phyloP scores from a whole-genome alignment of 495 filamentous ascomycete species.

The Podospora sp. region DNA sequence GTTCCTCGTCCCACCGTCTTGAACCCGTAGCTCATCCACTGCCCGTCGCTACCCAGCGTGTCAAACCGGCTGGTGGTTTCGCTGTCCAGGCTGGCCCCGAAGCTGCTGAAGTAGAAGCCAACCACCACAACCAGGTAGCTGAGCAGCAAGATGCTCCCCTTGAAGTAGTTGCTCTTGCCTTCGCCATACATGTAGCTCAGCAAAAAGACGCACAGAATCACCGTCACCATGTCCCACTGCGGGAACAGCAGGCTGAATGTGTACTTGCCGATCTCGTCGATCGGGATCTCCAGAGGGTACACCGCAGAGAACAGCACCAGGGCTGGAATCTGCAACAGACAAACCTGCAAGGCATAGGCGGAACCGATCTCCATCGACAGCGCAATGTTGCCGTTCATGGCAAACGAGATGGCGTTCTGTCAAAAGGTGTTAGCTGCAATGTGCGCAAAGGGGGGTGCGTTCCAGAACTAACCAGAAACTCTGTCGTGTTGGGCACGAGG shows the following conservation, averaged over 20 bases:
- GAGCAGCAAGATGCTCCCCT: constrained; percentile 88
- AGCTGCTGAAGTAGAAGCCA: constrained; percentile 88
- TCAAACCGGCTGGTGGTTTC: constrained; percentile 68
- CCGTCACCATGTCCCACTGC: constrained; percentile 98
- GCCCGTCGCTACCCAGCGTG: constrained; percentile 58
- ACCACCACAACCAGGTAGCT: constrained; percentile 91
- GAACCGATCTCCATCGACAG: constrained; percentile 99
- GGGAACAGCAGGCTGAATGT: constrained; percentile 96
- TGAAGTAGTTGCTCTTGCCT: constrained; percentile 94
- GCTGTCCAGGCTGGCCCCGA: constrained; percentile 61
- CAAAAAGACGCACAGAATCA: constrained; percentile 96
- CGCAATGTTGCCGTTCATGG: constrained; percentile 99
- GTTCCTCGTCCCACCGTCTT: constrained; percentile 50
- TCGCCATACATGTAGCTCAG: constrained; percentile 98
- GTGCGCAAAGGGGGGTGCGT: background rate
- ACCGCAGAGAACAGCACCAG: constrained; percentile 86
- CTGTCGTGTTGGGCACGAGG: constrained; percentile 95
- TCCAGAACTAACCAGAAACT: constrained; percentile 76
- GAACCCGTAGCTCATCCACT: constrained; percentile 50
- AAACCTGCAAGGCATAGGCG: constrained; percentile 95
- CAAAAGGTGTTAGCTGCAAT: constrained; percentile 39
- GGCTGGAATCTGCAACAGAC: constrained; percentile 92
- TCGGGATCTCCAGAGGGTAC: constrained; percentile 42
- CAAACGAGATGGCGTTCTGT: constrained; percentile 97
- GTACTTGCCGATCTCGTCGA: constrained; percentile 64